A percentile compares a stretch with the other conserved stretches of the same genome.
phyloP scores from a whole-genome alignment of 1,284 basidiomycete species.

The Ceratorhiza oryzae-sativae region DNA sequence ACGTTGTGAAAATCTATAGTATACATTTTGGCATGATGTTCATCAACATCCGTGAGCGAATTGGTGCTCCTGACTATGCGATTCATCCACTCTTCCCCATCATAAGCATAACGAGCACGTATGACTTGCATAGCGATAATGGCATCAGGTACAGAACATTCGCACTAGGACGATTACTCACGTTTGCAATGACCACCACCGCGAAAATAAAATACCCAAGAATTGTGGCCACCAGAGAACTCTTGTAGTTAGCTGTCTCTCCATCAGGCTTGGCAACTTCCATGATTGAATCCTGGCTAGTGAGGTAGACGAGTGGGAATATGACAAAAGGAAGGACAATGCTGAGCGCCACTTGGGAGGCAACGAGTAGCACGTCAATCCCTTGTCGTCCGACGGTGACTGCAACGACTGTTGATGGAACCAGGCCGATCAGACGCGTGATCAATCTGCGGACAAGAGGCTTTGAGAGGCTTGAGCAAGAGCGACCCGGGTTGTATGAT shows the following conservation, averaged over 20 bases:
- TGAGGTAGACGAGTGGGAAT: constrained; percentile 81
- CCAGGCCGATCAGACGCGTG: constrained; percentile 83
- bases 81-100: constrained; percentile 26
- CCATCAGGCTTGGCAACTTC: constrained; percentile 40
- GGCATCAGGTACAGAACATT: background rate
- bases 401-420: constrained; percentile 87
- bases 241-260: constrained; percentile 66
- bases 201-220: constrained; percentile 70
- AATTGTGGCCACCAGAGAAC: constrained; percentile 60
- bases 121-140: constrained; percentile 48
- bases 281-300: constrained; percentile 55
- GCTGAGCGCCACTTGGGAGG: constrained; percentile 86
- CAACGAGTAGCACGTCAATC: constrained; percentile 82
- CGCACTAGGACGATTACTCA: constrained; percentile 42
- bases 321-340: constrained; percentile 91
- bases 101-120: constrained; percentile 62
- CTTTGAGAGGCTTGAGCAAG: constrained; percentile 51
- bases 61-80: too few relatives aligned
- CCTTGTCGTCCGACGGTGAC: constrained; percentile 76
- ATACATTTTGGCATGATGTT: too few relatives aligned
- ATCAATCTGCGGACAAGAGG: constrained; percentile 81
- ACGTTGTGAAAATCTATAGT: too few relatives aligned
- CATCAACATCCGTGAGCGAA: too few relatives aligned
- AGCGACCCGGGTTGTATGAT: background rate
- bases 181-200: constrained; percentile 71